These are phyloP conservation scores for Sambucus nigra DNA, from an alignment of 129 eudicot species.

Conservation along the genomic window DNA sequence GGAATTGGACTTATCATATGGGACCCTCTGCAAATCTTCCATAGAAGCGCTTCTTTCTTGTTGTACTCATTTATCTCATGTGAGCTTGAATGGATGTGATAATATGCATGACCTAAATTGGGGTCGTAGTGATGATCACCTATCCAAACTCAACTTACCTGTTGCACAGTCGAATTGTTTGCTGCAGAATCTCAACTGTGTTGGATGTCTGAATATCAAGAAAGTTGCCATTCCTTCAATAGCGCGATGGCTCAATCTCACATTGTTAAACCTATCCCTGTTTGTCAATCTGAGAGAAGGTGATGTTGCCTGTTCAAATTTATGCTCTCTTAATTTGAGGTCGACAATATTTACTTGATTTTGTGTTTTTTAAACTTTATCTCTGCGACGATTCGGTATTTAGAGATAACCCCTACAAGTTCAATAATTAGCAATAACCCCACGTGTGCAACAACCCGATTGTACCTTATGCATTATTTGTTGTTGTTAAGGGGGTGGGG, in stretches of 20 bases:
- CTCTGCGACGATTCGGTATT: too few relatives aligned
- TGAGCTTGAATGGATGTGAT: constrained; percentile 87
- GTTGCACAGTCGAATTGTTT: constrained; percentile 43
- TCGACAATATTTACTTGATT: constrained; percentile 8
- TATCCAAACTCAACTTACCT: too few relatives aligned
- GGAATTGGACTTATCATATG: constrained; percentile 87
- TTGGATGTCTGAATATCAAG: constrained; percentile 83
- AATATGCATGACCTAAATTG: constrained; percentile 90
- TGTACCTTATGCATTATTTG: too few relatives aligned
- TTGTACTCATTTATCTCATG: constrained; percentile 81
- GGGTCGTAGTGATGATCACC: constrained; percentile 35
- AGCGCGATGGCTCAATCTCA: constrained; percentile 46
- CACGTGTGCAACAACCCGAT: too few relatives aligned
- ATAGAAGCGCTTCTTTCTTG: constrained; percentile 82
- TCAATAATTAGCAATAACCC: too few relatives aligned
- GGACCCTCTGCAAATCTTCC: constrained; percentile 76
- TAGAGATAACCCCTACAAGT: too few relatives aligned
- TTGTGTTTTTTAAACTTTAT: too few relatives aligned
- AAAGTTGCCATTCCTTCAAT: constrained; percentile 59
- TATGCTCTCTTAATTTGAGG: constrained; percentile 90
- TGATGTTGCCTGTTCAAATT: constrained; percentile 58
- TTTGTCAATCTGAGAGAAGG: constrained; percentile 76
- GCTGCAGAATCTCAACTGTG: constrained; percentile 78
- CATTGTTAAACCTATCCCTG: constrained; percentile 74
- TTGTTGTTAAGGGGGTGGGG: too few relatives aligned